Conservation (phyloP, 164 flowering plant genomes). For the Chloranthus sessilifolius region DNA sequence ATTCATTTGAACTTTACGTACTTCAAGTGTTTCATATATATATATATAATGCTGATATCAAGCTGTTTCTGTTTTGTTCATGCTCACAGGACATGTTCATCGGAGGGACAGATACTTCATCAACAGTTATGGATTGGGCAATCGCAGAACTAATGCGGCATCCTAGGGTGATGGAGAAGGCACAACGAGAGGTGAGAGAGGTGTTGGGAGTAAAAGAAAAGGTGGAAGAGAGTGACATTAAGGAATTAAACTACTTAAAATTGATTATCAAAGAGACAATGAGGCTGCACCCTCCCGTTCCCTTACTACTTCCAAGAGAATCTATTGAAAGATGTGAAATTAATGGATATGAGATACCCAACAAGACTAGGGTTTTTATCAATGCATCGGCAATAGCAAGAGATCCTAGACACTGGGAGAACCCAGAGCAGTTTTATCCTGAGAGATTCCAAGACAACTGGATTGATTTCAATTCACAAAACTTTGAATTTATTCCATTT, state of each 20-base stretch:
- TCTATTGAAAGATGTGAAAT: slow-evolving; percentile 1
- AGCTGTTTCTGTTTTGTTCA: not conserved
- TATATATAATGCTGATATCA: too few species aligned
- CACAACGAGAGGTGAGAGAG: not conserved
- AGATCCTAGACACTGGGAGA: slow-evolving; percentile 3
- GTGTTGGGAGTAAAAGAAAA: slow-evolving; percentile 3
- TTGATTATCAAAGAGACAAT: slow-evolving; percentile 19
- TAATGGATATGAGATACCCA: slow-evolving; percentile 10
- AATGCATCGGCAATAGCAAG: slow-evolving; percentile 11
- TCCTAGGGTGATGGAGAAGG: not conserved
- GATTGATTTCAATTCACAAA: slow-evolving; percentile 2
- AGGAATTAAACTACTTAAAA: slow-evolving; percentile 22
- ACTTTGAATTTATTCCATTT: slow-evolving; percentile 8
- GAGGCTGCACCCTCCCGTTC: slow-evolving; percentile 10
- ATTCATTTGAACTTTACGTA: not conserved
- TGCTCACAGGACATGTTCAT: not conserved
- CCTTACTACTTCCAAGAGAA: slow-evolving; percentile 2
- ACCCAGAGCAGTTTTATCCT: slow-evolving; percentile 9
- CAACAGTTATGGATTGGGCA: not conserved
- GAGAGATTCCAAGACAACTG: slow-evolving; percentile 7
- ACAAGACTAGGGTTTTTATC: slow-evolving; percentile 9
- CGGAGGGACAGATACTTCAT: not conserved
- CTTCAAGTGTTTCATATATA: too few species aligned
- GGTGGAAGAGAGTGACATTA: slow-evolving; percentile 22
- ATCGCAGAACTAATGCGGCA: slow-evolving; percentile 1